A percentile compares a stretch with the other conserved stretches of the same genome.
Conservation (phyloP, 2,329 filamentous ascomycete genomes). For the Diaporthe nobilis region DNA sequence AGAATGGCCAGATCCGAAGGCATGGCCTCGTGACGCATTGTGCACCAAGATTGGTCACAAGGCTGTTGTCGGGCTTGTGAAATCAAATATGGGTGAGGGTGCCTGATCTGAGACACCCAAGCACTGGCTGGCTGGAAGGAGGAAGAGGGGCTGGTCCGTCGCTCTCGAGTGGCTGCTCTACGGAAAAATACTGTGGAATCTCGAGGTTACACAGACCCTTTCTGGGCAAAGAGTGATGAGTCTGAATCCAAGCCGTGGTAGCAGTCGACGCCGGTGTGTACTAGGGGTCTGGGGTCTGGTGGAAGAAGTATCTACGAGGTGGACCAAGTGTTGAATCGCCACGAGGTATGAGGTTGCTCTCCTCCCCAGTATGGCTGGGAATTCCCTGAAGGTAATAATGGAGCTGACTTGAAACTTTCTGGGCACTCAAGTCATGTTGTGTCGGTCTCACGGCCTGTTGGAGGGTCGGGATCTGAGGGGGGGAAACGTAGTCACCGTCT, state of each 20-base stretch:
- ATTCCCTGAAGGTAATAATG: not conserved
- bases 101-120: not conserved
- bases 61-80: not conserved
- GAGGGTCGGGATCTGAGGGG: not conserved
- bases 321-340: not conserved
- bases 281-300: not conserved
- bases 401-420: not conserved
- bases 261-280: not conserved
- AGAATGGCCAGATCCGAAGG: constrained; percentile 59
- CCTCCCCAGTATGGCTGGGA: not conserved
- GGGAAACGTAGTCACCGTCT: not conserved
- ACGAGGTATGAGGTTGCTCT: not conserved
- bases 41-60: constrained; percentile 3
- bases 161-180: constrained; percentile 12
- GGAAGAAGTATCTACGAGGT: not conserved
- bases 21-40: constrained; percentile 42
- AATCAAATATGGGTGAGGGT: not conserved
- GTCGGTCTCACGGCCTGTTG: not conserved
- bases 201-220: constrained; percentile 14
- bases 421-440: constrained; percentile 1
- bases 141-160: not conserved
- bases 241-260: not conserved
- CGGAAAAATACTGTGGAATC: not conserved
- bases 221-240: not conserved
- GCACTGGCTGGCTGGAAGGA: not conserved